A percentile compares a stretch with the other conserved stretches of the same genome.
Evolutionary conservation across 768 basidiomycete species (phyloP).

Genomic region (Tricholomella constricta): DNA sequence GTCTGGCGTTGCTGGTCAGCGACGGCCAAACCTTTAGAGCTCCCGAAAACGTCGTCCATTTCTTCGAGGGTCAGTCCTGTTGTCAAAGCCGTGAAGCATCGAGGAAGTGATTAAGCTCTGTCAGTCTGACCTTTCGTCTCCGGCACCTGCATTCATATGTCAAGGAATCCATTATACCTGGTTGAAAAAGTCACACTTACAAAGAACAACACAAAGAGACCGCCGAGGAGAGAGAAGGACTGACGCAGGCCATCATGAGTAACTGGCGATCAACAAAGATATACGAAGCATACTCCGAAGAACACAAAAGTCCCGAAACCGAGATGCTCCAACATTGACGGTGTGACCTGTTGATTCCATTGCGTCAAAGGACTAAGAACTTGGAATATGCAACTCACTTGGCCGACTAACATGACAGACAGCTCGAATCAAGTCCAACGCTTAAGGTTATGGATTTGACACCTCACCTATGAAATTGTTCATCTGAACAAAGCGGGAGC

Average conservation of each 20-base stretch:
- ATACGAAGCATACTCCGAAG: conserved; percentile 58
- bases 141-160: conserved; percentile 46
- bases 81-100: not conserved
- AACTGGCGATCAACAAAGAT: not conserved
- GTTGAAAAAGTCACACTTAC: conserved; percentile 37
- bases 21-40: conserved; percentile 49
- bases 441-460: not conserved
- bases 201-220: conserved; percentile 64
- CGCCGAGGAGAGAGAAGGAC: conserved; percentile 69
- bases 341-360: conserved; percentile 49
- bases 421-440: not conserved
- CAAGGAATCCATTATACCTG: not conserved
- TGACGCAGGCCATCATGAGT: conserved; percentile 19
- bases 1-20: conserved; percentile 53
- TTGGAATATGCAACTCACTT: conserved; percentile 29
- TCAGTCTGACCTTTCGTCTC: conserved; percentile 63
- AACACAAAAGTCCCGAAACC: conserved; percentile 76
- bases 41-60: conserved; percentile 79
- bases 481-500: conserved; percentile 45
- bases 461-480: conserved; percentile 68
- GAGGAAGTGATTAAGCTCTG: not conserved
- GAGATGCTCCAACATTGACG: conserved; percentile 66
- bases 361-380: not conserved
- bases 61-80: conserved; percentile 67
- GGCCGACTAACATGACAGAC: conserved; percentile 42